Percentiles rank a stretch among this genome's conserved stretches.
Evolutionary conservation across 2,329 filamentous ascomycete species (phyloP).

Genomic region (Uncinocarpus reesii): DNA sequence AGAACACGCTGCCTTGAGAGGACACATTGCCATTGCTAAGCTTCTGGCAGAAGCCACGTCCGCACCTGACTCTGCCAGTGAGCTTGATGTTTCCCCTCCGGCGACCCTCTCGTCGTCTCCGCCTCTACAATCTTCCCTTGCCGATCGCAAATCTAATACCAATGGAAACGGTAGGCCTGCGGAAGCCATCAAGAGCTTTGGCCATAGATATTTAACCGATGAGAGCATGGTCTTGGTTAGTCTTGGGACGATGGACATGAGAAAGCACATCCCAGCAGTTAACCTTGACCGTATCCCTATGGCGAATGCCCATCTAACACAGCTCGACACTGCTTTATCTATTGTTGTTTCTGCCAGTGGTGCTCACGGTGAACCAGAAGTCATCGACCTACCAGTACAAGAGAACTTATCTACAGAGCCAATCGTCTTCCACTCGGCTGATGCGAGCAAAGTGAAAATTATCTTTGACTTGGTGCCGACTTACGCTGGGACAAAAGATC

Average conservation of each 20-base stretch:
- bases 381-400: constrained; percentile 85
- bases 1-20: constrained; percentile 83
- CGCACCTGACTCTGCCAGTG: constrained; percentile 19
- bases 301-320: constrained; percentile 77
- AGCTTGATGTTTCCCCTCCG: constrained; percentile 26
- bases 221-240: constrained; percentile 86
- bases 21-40: constrained; percentile 71
- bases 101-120: constrained; percentile 30
- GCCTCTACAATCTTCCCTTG: constrained; percentile 31
- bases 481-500: constrained; percentile 72
- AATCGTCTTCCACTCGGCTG: constrained; percentile 72
- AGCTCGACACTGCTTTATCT: constrained; percentile 87
- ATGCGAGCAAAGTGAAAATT: constrained; percentile 72
- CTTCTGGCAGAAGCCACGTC: constrained; percentile 51
- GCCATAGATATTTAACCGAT: constrained; percentile 84
- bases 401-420: constrained; percentile 91
- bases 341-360: constrained; percentile 79
- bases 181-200: constrained; percentile 87
- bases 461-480: constrained; percentile 93
- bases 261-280: constrained; percentile 69
- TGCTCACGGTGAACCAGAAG: constrained; percentile 73
- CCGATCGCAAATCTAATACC: constrained; percentile 34
- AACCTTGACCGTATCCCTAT: constrained; percentile 81
- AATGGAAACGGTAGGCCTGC: constrained; percentile 41
- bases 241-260: constrained; percentile 86